Percentiles rank a stretch among this genome's conserved stretches.
These are phyloP conservation scores for Lolium rigidum DNA, from an alignment of 176 grass and related monocot genomes.

Conservation along the genomic window DNA sequence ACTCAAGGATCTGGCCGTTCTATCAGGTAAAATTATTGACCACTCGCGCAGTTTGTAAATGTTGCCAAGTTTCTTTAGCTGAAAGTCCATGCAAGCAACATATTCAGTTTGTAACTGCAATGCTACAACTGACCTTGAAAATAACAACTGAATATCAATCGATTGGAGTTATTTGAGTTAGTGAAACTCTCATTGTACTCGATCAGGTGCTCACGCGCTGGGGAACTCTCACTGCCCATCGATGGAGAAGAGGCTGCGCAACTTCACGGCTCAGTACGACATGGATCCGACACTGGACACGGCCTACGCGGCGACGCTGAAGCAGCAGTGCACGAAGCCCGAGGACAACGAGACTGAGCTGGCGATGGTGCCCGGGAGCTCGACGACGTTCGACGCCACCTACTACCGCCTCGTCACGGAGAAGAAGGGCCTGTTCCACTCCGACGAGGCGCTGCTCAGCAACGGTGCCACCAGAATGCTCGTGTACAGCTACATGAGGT, in stretches of 20 bases:
- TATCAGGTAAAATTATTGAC: slow-evolving; percentile 55
- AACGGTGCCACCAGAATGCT: slow-evolving; percentile 53
- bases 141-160: not conserved
- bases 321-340: slow-evolving; percentile 35
- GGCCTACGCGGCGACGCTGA: slow-evolving; percentile 36
- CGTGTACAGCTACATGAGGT: slow-evolving; percentile 35
- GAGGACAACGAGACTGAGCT: slow-evolving; percentile 62
- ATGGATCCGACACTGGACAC: slow-evolving; percentile 62
- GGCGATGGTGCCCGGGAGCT: slow-evolving; percentile 81
- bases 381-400: slow-evolving; percentile 59
- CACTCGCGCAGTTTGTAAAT: not conserved
- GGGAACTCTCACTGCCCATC: slow-evolving; percentile 80
- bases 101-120: not conserved
- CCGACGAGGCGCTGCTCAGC: slow-evolving; percentile 68
- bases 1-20: slow-evolving; percentile 78
- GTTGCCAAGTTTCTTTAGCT: not conserved
- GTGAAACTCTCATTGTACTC: not conserved
- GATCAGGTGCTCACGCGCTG: slow-evolving; percentile 64
- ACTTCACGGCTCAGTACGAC: slow-evolving; percentile 51
- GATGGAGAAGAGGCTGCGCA: slow-evolving; percentile 57
- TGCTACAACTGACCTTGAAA: not conserved
- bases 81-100: not conserved
- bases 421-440: slow-evolving; percentile 62
- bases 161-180: not conserved
- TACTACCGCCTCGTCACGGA: slow-evolving; percentile 63